Base-by-base conservation (phyloP, 805 yeast genomes). In the Kuraishia hungarica region DNA sequence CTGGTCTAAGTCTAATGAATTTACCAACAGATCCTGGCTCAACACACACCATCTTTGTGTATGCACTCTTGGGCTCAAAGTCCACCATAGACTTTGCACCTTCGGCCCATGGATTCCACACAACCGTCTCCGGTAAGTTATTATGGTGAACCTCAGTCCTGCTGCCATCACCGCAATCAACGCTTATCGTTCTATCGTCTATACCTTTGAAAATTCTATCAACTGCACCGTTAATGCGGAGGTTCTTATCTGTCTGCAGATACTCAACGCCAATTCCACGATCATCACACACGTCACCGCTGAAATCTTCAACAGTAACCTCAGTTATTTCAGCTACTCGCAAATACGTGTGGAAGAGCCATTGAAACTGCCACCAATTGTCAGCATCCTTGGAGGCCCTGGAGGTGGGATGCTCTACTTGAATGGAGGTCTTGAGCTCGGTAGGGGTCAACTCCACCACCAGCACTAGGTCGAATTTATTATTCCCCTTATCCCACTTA, bases 81-180 rank as follows among this genome's bases (percentile, higher is more conserved):
- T 93, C 99, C 48, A 76, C 84, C 93, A 93, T 88, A 1, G 86
- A 84, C 26, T 72, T 75, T 20, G 94, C 81, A 68, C 87, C 89
- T 55, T 86, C 79, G 60, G 81, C 75, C 99, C 98, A 93, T 35
- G 99, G 99, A 70, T 93, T 94, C 99, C 99, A 93, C 55, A 94
- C 97, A 51, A 93, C 98, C 5, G 79, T 74, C 59, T 81, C 84
- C 0, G 81, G 83, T 61, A 68, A 56, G 62, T 85, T 84, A 48
- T 88, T 83, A 66, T 86, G 86, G 51, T 83, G 67, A 8, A 89
- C 92, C 59, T 82, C 56, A 78, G 77, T 57, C 81, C 84, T 51
- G 85, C 82, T 22, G 24, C 49, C 49, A n/a, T 22, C 49, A 47
- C 24, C 49, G n/a, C 49, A 47, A 20, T 21, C 49, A 53, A 92